Base-by-base conservation (phyloP, 179 eudicot species). In the Nepenthes alata region DNA sequence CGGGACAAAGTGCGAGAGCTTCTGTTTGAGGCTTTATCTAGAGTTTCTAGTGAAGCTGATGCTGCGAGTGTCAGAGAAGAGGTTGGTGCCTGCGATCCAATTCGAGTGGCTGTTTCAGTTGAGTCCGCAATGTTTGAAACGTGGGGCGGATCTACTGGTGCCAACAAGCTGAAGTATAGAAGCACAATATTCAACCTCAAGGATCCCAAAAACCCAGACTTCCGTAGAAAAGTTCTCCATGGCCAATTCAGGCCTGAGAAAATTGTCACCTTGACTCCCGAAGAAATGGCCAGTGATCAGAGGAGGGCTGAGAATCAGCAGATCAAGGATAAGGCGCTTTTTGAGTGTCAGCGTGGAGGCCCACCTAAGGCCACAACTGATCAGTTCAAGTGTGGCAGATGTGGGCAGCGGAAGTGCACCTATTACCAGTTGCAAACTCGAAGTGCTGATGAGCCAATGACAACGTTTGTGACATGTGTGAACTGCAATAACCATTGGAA, bases 381-480 rank as follows among this genome's bases (percentile, higher is more conserved):
- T 52, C 69, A 80, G 70, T 87, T 87, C 60, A 82, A 60, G 65
- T 87, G 95, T 37, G 86, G 86, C 6, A 73, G 85, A 61, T 87
- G 95, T 62, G 75, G 76, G 71, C 81, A 87, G 77, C 72, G 77
- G 9, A 75, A 82, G 72, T 63, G 76, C 54, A 82, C 88, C 2
- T 85, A 87, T 67, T 74, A 83, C 74, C 95, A 85, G 78, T 12
- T 85, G 82, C 90, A 87, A 66, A 87, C 90, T 16, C 68, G 90
- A 34, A 84, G 90, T 79, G 86, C 90, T 7, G 90, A 87, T 79
- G 90, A 87, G 67, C 90, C 95, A 1, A 84, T 84, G 90, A 87
- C 90, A 0, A 84, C 95, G 2, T 87, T 67, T 63, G 91, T 87
- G 8, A 84, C 90, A 3, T 87, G 95, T 70, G 85, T 80, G 13